phyloP scores from a whole-genome alignment of 176 grass and related monocot species.

The Echinochloa phyllopogon region DNA sequence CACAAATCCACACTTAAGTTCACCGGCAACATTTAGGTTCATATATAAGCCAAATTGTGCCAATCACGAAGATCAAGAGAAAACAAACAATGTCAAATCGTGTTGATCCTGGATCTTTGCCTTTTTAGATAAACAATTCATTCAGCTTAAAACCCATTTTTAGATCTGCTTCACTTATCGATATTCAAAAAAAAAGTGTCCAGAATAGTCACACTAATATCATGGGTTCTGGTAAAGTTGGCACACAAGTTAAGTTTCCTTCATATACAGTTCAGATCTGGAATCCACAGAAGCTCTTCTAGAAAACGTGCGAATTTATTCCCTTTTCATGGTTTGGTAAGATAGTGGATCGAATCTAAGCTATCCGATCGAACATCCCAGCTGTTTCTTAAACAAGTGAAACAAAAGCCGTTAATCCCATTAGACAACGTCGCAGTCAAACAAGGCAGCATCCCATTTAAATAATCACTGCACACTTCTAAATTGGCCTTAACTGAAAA shows the following conservation, averaged over 20 bases:
- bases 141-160: constrained; percentile 28
- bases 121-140: constrained; percentile 18
- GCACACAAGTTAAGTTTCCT: constrained; percentile 24
- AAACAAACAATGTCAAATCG: not conserved
- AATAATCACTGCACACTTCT: constrained; percentile 36
- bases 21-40: constrained; percentile 14
- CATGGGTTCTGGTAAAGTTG: not conserved
- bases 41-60: constrained; percentile 1
- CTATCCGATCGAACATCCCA: constrained; percentile 11
- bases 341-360: constrained; percentile 36
- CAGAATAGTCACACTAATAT: not conserved
- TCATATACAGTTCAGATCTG: constrained; percentile 33
- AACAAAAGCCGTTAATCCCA: not conserved
- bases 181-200: not conserved
- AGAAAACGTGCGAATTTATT: not conserved
- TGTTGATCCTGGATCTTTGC: constrained; percentile 19
- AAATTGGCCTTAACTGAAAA: constrained; percentile 25
- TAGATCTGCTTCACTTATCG: not conserved
- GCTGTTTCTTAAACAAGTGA: constrained; percentile 26
- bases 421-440: constrained; percentile 41
- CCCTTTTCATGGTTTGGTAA: not conserved
- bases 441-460: constrained; percentile 37
- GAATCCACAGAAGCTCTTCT: constrained; percentile 9
- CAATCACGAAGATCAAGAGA: constrained; percentile 20
- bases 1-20: constrained; percentile 9